Percentiles rank a stretch among this genome's conserved stretches.
Evolutionary conservation across 257 asterid species (phyloP).

Genomic region (Primulina huaijiensis): DNA sequence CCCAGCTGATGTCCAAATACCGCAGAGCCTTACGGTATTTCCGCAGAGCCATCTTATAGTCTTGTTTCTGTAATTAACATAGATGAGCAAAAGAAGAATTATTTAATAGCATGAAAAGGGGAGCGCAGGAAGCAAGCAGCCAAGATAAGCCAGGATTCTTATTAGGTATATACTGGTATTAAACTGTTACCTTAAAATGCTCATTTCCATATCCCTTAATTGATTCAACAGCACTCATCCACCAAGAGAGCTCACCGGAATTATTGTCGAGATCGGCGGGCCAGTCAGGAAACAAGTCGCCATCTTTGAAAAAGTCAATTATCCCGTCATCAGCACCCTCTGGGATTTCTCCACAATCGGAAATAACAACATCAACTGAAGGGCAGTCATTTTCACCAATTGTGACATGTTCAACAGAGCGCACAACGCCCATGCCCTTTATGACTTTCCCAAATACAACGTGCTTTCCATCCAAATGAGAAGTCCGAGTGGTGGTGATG

Average conservation of each 20-base stretch:
- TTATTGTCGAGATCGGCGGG: conserved; percentile 74
- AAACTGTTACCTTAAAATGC: conserved; percentile 63
- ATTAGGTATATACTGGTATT: conserved; percentile 7
- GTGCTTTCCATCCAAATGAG: conserved; percentile 68
- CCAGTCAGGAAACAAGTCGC: conserved; percentile 89
- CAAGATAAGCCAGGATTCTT: background rate
- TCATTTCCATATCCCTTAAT: conserved; percentile 85
- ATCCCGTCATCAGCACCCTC: conserved; percentile 57
- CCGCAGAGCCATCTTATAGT: conserved; percentile 93
- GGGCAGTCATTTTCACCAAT: conserved; percentile 70
- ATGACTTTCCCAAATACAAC: conserved; percentile 88
- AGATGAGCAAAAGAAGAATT: background rate
- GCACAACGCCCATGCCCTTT: conserved; percentile 94
- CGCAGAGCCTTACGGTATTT: conserved; percentile 96
- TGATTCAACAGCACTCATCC: conserved; percentile 70
- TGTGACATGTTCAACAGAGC: conserved; percentile 71
- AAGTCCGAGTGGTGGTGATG: conserved; percentile 83
- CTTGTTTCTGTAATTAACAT: conserved; percentile 70
- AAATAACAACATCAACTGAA: conserved; percentile 48
- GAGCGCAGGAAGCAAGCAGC: background rate
- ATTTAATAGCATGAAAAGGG: conserved; percentile 6
- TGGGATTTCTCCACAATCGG: conserved; percentile 81
- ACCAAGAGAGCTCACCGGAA: conserved; percentile 78
- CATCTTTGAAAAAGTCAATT: conserved; percentile 73
- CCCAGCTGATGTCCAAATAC: conserved; percentile 93